These are phyloP conservation scores for Rhodofomes roseus DNA, from an alignment of 1,284 basidiomycete species.

Conservation along the genomic window DNA sequence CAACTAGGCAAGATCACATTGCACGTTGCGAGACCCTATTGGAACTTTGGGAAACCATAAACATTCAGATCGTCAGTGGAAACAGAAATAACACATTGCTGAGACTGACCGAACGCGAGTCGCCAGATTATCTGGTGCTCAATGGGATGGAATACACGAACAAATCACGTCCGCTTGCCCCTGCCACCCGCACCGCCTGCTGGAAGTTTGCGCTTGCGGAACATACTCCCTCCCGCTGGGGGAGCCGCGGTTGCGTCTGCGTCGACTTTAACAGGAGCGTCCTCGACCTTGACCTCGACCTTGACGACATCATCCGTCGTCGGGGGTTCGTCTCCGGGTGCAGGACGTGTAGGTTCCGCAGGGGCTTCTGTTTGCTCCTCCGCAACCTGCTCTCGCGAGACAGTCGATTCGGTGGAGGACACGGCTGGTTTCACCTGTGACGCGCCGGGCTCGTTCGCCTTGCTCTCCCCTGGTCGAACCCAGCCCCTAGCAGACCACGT, in stretches of 20 bases:
- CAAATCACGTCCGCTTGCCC: slow-evolving; percentile 20
- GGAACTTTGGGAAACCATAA: too few species aligned
- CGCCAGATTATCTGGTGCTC: too few species aligned
- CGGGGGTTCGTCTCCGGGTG: neutral
- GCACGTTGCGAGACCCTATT: too few species aligned
- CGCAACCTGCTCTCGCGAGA: slow-evolving; percentile 10
- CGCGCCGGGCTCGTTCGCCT: slow-evolving; percentile 1
- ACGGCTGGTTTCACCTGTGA: slow-evolving; percentile 1
- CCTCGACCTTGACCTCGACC: slow-evolving; percentile 17
- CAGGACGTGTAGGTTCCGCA: neutral
- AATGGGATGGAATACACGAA: too few species aligned
- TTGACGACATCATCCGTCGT: neutral
- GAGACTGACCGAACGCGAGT: too few species aligned
- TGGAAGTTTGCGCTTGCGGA: slow-evolving; percentile 42
- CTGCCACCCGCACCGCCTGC: slow-evolving; percentile 27
- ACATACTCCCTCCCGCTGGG: slow-evolving; percentile 30
- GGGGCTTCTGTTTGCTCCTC: slow-evolving; percentile 21
- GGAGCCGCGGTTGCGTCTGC: slow-evolving; percentile 9
- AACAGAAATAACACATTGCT: too few species aligned
- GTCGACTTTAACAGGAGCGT: slow-evolving; percentile 11
- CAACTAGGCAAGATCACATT: too few species aligned
- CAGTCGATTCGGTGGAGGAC: neutral
- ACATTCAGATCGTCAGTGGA: too few species aligned
- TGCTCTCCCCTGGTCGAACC: slow-evolving; percentile 29
- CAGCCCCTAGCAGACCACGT: slow-evolving; percentile 38